These are phyloP conservation scores for Epithemia pelagica DNA, from an alignment of 108 stramenopile species.

Conservation along the genomic window DNA sequence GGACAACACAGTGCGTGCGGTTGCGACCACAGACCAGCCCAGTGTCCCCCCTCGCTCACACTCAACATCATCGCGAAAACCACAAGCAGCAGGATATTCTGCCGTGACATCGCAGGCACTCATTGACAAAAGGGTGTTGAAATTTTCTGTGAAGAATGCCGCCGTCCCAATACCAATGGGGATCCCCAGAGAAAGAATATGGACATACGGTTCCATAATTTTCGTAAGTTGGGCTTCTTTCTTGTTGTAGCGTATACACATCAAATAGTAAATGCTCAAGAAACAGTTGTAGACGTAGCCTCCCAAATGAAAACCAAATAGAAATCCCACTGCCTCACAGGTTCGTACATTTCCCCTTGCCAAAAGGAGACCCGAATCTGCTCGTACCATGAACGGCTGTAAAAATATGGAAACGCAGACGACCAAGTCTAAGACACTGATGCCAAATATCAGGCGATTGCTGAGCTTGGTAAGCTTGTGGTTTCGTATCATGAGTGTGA, in stretches of 20 bases:
- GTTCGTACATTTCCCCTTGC: slow-evolving; percentile 3
- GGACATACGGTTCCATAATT: neutral
- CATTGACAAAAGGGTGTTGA: neutral
- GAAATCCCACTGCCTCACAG: slow-evolving; percentile 4
- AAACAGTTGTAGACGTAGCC: neutral
- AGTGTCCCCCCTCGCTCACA: slow-evolving; percentile 1
- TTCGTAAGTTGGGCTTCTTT: neutral
- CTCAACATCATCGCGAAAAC: neutral
- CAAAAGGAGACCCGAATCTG: neutral
- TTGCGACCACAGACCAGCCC: neutral
- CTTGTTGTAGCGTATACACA: neutral
- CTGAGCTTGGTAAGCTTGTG: neutral
- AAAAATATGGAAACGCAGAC: neutral
- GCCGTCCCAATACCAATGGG: neutral
- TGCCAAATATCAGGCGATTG: neutral
- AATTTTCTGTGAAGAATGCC: neutral
- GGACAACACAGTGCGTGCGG: neutral
- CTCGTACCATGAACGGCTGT: neutral
- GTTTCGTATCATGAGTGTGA: neutral
- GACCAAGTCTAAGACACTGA: neutral
- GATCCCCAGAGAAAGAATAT: neutral
- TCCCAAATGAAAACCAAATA: neutral
- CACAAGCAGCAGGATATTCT: neutral
- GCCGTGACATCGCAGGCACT: neutral
- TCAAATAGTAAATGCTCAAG: neutral